A percentile compares a stretch with the other conserved stretches of the same genome.
Conservation (phyloP, 2,329 filamentous ascomycete species). For the Xylariaceae sp. region DNA sequence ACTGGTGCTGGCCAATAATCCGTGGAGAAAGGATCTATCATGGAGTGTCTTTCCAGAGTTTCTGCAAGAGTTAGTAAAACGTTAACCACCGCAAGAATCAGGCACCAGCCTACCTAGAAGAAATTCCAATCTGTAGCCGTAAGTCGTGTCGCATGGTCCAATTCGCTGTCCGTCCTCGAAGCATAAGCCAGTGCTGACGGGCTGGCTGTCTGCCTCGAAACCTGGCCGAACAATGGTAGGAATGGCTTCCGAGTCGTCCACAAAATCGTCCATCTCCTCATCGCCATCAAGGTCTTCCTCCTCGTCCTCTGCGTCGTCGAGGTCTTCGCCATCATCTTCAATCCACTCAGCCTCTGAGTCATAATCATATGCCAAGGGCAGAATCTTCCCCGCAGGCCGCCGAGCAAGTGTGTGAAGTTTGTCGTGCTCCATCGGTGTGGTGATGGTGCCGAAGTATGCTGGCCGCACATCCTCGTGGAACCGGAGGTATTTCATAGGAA, state of each 20-base stretch:
- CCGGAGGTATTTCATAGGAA: conserved; percentile 59
- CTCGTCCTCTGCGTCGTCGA: conserved; percentile 59
- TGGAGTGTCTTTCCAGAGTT: conserved; percentile 42
- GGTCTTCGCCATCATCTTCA: conserved; percentile 57
- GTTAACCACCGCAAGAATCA: too few species aligned
- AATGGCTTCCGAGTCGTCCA: conserved; percentile 77
- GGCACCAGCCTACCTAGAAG: conserved; percentile 66
- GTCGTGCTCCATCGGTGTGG: conserved; percentile 48
- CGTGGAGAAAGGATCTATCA: conserved; percentile 79
- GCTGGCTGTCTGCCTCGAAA: conserved; percentile 60
- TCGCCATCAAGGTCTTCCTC: conserved; percentile 64
- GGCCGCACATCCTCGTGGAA: conserved; percentile 63
- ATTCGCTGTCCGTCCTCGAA: conserved; percentile 61
- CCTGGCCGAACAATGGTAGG: conserved; percentile 31
- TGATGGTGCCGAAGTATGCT: conserved; percentile 68
- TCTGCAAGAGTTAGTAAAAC: too few species aligned
- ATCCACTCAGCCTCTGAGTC: conserved; percentile 84
- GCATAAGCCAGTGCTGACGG: conserved; percentile 72
- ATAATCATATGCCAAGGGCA: conserved; percentile 73
- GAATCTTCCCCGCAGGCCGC: conserved; percentile 47
- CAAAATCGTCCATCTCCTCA: conserved; percentile 82
- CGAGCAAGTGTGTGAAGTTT: conserved; percentile 48
- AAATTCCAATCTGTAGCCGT: conserved; percentile 67
- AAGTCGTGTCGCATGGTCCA: conserved; percentile 43
- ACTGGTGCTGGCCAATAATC: conserved; percentile 62